Evolutionary conservation across 2,329 filamentous ascomycete species (phyloP).

Genomic region (Helminthosporium solani): DNA sequence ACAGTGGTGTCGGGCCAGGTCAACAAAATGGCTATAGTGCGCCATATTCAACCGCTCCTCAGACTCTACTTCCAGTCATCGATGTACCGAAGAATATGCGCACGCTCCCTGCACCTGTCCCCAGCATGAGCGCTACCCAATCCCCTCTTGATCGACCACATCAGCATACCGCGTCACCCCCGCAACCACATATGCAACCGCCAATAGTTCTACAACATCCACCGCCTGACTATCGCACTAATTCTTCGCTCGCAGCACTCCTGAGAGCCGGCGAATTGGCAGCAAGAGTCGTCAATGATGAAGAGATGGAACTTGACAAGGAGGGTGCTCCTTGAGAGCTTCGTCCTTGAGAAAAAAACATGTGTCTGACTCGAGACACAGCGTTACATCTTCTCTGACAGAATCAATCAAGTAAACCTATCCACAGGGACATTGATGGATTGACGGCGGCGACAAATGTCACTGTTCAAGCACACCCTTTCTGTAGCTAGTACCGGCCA

Average conservation of each 20-base stretch:
- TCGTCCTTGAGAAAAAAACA: not conserved
- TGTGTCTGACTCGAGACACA: not conserved
- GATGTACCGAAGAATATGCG: conserved; percentile 39
- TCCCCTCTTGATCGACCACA: conserved; percentile 35
- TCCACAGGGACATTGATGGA: not conserved
- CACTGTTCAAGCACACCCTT: not conserved
- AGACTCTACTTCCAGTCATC: conserved; percentile 18
- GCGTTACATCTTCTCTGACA: conserved; percentile 1
- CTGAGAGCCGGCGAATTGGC: conserved; percentile 42
- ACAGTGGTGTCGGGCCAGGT: conserved; percentile 22
- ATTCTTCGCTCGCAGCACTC: conserved; percentile 40
- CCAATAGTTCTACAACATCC: not conserved
- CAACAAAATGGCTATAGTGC: conserved; percentile 21
- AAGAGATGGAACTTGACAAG: conserved; percentile 24
- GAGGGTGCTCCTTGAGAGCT: conserved; percentile 22
- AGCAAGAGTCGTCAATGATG: conserved; percentile 35
- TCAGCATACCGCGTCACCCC: conserved; percentile 17
- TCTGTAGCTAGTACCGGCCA: not conserved
- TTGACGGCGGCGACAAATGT: conserved; percentile 1
- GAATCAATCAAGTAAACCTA: conserved; percentile 19
- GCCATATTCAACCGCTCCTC: conserved; percentile 6
- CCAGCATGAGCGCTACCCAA: conserved; percentile 27
- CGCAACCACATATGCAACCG: conserved; percentile 13
- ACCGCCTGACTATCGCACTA: conserved; percentile 29
- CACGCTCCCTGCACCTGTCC: conserved; percentile 41